Base-by-base conservation (phyloP, 345 rosid genomes). In the Populus simonii region DNA sequence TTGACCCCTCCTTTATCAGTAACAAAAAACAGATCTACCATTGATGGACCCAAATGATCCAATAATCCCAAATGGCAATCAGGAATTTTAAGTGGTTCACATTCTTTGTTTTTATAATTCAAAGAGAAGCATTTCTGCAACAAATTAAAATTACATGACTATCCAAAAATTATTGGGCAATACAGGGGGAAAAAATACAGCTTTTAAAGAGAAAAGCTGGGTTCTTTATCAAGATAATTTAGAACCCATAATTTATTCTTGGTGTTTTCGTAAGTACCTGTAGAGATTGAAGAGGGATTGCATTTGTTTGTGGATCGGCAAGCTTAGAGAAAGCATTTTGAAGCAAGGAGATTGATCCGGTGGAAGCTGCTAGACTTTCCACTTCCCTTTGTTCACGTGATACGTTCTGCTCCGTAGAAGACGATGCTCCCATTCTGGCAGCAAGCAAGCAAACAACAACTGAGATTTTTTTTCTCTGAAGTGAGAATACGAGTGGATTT, bases 321-420 rank as follows among this genome's bases (percentile, higher is more conserved):
- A 93, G 97, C 45, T 83, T 84, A 23, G 93, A 73, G 86, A 92
- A 93, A 1, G 89, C 85, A 39, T 82, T 84, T 59, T 82, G 92
- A 76, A 95, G 94, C 73, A 85, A 41, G 45, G 97, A 90, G 71
- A 90, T 90, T 63, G 93, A 88, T 72, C 96, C 98, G 2, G 86
- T 82, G 33, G 97, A 90, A 81, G 96, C 92, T 5, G 90, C 93
- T 51, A 89, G 80, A 80, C 84, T 81, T 86, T 94, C 98, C 74
- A 84, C 85, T 83, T 92, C 90, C 59, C 88, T 81, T 73, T 85
- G 91, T 69, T 92, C 94, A 33, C 71, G 27, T 68, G 85, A 80
- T 8, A 33, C 82, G 20, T 73, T 74, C 79, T 84, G 87, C 71
- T 87, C 89, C 29, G 84, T 82, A 22, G 98, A 94, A 22, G 97